A percentile compares a stretch with the other conserved stretches of the same genome.
Conservation (phyloP, 495 filamentous ascomycete genomes). For the Hypomontagnella monticulosa region DNA sequence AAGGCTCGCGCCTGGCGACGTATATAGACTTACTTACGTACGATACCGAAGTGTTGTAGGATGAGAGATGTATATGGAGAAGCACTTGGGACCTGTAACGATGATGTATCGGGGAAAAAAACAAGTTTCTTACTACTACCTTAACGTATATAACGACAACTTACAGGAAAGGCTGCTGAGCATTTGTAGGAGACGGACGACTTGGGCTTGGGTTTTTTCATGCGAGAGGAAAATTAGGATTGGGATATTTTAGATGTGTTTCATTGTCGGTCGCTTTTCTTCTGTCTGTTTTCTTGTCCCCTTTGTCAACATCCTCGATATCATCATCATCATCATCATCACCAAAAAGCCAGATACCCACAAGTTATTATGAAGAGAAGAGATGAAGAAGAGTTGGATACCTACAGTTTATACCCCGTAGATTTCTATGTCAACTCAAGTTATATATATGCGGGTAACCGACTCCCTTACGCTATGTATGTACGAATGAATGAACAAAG, state of each 20-base stretch:
- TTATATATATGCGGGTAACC: not conserved
- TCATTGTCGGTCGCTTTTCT: constrained; percentile 23
- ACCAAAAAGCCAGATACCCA: constrained; percentile 32
- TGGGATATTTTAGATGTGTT: constrained; percentile 14
- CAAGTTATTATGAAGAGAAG: constrained; percentile 6
- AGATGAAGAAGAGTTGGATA: not conserved
- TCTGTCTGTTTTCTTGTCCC: not conserved
- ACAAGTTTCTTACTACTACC: not conserved
- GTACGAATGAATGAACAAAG: not conserved
- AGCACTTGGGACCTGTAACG: constrained; percentile 6
- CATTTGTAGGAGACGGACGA: not conserved
- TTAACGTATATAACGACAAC: constrained; percentile 13
- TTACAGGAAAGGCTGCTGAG: constrained; percentile 1
- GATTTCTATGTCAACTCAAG: constrained; percentile 8
- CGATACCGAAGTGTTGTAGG: not conserved
- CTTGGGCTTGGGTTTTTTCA: too few relatives aligned
- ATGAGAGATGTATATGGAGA: constrained; percentile 11
- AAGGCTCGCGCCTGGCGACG: not conserved
- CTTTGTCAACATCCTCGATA: not conserved
- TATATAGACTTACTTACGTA: not conserved
- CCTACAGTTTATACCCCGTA: constrained; percentile 30
- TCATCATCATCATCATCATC: not conserved
- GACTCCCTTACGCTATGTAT: not conserved
- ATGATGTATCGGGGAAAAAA: constrained; percentile 9
- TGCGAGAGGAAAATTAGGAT: not conserved